Evolutionary conservation across 345 rosid species (phyloP), one percentile per base, ranked within the genome.

Genomic region (Diplotaxis tenuifolia): DNA sequence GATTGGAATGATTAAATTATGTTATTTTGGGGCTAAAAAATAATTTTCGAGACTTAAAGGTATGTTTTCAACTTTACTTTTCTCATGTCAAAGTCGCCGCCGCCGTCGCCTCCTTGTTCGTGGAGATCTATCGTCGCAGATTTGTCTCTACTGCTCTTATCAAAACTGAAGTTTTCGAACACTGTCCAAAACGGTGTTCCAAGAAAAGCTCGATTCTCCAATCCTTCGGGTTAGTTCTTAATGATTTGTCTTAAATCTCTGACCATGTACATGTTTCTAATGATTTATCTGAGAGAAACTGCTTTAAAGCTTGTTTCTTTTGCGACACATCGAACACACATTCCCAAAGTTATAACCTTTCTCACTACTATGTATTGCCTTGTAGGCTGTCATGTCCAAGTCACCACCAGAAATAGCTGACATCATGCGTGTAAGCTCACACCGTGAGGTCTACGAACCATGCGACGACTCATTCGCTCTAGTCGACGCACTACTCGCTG

Each of bases 401-500:
- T 23, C 25, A 88, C 9, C 78, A 32, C 62, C 76, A 0, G 82
- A 65, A 80, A 81, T 71, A 54, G 98, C 97, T 28, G 91, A 86
- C 63, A 95, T 95, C 68, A 78, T 80, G n/a, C 88, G 86, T 23
- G 87, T 88, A 64, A 84, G 96, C 68, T 87, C 98, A 14, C 94
- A 95, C 66, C 87, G 84, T 0, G 94, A 95, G 75, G 98, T 92
- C 57, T 95, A 92, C 9, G 94, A 92, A 60, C 97, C 98, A 27
- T 92, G 99, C 61, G 96, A 95, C 58, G 97, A 92, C 76, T 95
- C 99, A 58, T 95, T 92, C 69, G 94, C 94, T 1, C 70, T 89
- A 49, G 98, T 95, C 2, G 97, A 95, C 49, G 98, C 94, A 34
- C 86, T 95, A 76, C 84, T 92, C 7, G 89, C 91, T 8, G 98